Conservation (phyloP, 2,329 filamentous ascomycete genomes). For the Phoma sp. region DNA sequence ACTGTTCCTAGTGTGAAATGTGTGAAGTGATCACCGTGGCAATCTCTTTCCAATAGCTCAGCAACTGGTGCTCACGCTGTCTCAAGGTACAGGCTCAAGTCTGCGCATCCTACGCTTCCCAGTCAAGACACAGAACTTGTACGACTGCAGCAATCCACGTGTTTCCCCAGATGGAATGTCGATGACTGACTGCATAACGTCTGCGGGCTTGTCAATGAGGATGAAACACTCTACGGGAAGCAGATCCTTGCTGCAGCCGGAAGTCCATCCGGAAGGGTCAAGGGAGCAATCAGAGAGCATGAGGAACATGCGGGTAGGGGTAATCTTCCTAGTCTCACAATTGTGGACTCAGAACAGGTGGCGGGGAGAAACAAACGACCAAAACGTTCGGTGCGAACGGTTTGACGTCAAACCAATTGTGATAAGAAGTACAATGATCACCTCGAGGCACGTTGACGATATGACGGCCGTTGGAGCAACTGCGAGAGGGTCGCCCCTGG, state of each 20-base stretch:
- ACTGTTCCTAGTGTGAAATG: not conserved
- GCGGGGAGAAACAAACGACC: slow-evolving; percentile 4
- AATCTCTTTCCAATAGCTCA: not conserved
- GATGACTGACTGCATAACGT: slow-evolving; percentile 10
- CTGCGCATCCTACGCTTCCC: not conserved
- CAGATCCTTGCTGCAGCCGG: slow-evolving; percentile 7
- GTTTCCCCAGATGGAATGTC: slow-evolving; percentile 10
- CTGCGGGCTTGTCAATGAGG: slow-evolving; percentile 4
- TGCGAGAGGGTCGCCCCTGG: not conserved
- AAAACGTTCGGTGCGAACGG: not conserved
- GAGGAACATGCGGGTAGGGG: slow-evolving; percentile 7
- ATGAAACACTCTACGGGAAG: slow-evolving; percentile 10
- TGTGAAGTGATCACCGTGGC: slow-evolving; percentile 2
- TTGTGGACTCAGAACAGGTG: slow-evolving; percentile 8
- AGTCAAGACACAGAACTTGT: not conserved
- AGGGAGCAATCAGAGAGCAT: slow-evolving; percentile 6
- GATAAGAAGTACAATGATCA: not conserved
- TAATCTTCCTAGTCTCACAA: slow-evolving; percentile 17
- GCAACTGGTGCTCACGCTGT: not conserved
- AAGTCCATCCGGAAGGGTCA: not conserved
- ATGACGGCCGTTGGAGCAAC: not conserved
- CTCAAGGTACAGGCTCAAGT: not conserved
- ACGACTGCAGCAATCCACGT: not conserved
- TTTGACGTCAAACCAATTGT: not conserved
- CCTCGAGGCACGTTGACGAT: not conserved